Base-by-base conservation (phyloP, 2,329 filamentous ascomycete species). In the Ceratocystis cacaofunesta region DNA sequence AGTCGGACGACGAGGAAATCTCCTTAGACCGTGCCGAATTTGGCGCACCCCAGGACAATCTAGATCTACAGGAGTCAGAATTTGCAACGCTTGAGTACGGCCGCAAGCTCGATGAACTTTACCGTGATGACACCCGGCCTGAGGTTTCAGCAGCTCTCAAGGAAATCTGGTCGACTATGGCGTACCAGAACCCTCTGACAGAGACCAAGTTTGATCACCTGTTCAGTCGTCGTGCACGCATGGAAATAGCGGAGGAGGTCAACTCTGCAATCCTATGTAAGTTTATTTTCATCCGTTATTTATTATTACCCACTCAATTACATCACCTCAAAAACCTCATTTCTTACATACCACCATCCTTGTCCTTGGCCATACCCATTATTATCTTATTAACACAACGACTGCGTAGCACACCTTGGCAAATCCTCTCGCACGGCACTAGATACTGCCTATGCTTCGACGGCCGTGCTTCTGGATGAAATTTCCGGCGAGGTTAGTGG, bases 231-330 rank as follows among this genome's bases (percentile, higher is more conserved):
- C 83, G 82, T 63, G 90, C 89, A 1, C 80, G 94, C 55, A 83
- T 86, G 19, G 80, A 84, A 19, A 90, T 97, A 50, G 92, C 92
- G 7, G 94, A 99, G 76, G 92, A 96, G 74, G 79, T 99, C 66
- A 97, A 97, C 75, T 89, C 90, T 68, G 92, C 90, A 60, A 96
- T 99, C 70, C 75, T 99, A 68, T 85, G 91, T 95, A 78, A 77
- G 85, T 80, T 19, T 17, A 65, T 4, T 68, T 64, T 41, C 25
- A 3, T 65, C 15, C 22, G 1, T 44, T 19, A 48, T 60, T 6
- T 44, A 25, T 10, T 66, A 55, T 65, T 65, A 41, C 36, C 36
- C 3, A 41, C 36, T 41, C 36, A 41, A 1, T 41, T 5, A 15
- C 5, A 41, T 41, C 36, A 41, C 36, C 10, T 41, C 10, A 41